These are phyloP conservation scores for Abrus pulchellus DNA, from an alignment of 306 rosid species.

Conservation along the genomic window DNA sequence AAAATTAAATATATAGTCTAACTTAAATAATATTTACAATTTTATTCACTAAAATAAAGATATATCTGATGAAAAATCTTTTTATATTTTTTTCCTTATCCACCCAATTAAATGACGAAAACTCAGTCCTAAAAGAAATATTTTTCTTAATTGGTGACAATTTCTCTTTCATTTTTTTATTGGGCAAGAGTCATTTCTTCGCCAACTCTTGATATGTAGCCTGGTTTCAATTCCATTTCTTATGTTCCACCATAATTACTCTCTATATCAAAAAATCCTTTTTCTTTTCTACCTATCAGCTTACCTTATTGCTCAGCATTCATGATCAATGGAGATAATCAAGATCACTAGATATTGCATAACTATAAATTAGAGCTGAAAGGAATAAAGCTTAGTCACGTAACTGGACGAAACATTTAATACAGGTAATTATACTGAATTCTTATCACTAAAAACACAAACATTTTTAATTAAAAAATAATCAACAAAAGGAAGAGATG, in stretches of 20 bases:
- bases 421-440: not conserved
- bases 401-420: not conserved
- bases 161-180: not conserved
- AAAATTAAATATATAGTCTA: no score
- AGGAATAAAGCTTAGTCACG: not conserved
- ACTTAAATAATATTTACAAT: no score
- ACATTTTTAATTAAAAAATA: constrained; percentile 5
- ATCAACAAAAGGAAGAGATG: constrained; percentile 11
- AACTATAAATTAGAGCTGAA: not conserved
- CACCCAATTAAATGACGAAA: not conserved
- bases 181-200: not conserved
- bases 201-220: no score
- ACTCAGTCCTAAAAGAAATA: not conserved
- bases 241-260: no score
- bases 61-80: not conserved
- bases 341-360: no score
- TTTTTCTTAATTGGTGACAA: not conserved
- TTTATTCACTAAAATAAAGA: no score
- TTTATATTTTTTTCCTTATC: not conserved
- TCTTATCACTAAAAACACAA: not conserved
- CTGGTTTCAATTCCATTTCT: no score
- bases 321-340: no score
- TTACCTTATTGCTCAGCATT: no score
- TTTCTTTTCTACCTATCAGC: no score
- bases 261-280: no score